Percentiles rank a stretch among this genome's conserved stretches.
These are phyloP conservation scores for Fusarium irregulare DNA, from an alignment of 2,329 filamentous ascomycete species.

Conservation along the genomic window DNA sequence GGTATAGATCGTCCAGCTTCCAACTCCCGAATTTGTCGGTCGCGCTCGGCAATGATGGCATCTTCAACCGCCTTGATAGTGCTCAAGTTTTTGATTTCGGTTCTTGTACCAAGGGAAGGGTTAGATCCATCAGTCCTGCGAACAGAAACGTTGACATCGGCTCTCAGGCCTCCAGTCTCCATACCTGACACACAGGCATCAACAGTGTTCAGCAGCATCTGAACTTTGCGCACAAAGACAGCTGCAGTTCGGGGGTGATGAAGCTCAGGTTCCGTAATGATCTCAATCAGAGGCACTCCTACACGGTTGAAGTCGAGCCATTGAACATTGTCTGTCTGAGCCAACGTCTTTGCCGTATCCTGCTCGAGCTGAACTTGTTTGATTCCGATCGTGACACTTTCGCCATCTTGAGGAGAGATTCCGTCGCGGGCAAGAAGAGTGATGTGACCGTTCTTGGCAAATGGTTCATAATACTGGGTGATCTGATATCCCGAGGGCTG, in stretches of 20 bases:
- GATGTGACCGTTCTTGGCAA: constrained; percentile 77
- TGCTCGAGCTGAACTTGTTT: constrained; percentile 98
- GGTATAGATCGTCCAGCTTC: constrained; percentile 79
- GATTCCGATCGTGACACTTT: constrained; percentile 80
- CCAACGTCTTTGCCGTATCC: constrained; percentile 93
- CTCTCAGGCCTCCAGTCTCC: constrained; percentile 90
- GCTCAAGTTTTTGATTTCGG: constrained; percentile 97
- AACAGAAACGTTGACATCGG: constrained; percentile 96
- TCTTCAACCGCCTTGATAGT: constrained; percentile 96
- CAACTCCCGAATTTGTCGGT: constrained; percentile 85
- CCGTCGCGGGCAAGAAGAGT: constrained; percentile 80
- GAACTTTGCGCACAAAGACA: constrained; percentile 88
- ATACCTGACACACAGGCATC: constrained; percentile 91
- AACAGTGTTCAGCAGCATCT: constrained; percentile 80
- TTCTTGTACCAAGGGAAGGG: constrained; percentile 78
- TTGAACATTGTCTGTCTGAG: constrained; percentile 77
- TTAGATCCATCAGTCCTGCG: constrained; percentile 63
- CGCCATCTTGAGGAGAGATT: constrained; percentile 78
- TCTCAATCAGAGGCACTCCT: constrained; percentile 90
- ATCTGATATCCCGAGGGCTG: constrained; percentile 97
- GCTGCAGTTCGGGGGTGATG: constrained; percentile 89
- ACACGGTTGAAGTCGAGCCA: constrained; percentile 95
- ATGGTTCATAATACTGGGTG: constrained; percentile 89
- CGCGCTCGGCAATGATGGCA: constrained; percentile 89
- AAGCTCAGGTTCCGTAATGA: constrained; percentile 91